Evolutionary conservation across 2,329 filamentous ascomycete species (phyloP).

Genomic region (Calonectria multiphialidica): DNA sequence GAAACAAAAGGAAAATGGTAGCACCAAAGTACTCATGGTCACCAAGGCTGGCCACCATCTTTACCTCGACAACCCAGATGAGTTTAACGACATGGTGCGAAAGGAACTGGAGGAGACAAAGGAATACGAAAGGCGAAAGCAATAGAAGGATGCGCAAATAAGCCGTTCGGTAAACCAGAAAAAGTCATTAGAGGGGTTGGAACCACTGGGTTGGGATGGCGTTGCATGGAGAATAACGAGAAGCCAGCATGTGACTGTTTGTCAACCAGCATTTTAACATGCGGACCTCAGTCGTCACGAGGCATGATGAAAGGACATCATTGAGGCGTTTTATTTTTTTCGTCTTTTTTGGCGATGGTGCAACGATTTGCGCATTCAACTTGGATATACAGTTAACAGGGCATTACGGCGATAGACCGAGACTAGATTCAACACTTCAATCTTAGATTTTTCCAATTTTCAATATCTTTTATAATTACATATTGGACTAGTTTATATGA

Average conservation of each 20-base stretch:
- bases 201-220: conserved; percentile 30
- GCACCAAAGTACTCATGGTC: conserved; percentile 85
- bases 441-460: neutral
- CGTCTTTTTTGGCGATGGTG: neutral
- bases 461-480: neutral
- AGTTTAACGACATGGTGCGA: conserved; percentile 66
- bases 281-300: conserved; percentile 30
- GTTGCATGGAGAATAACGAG: conserved; percentile 29
- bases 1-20: conserved; percentile 78
- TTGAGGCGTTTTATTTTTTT: conserved; percentile 33
- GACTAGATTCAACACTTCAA: conserved; percentile 1
- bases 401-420: neutral
- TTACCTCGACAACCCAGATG: conserved; percentile 70
- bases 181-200: neutral
- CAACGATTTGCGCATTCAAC: conserved; percentile 21
- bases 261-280: conserved; percentile 24
- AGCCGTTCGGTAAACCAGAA: neutral
- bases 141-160: conserved; percentile 21
- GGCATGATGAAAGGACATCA: conserved; percentile 26
- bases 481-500: too few species aligned
- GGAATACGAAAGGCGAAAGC: conserved; percentile 43
- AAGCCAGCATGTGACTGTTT: conserved; percentile 22
- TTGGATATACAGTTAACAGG: conserved; percentile 30
- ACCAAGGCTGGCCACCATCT: conserved; percentile 69
- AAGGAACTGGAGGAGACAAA: conserved; percentile 67